Percentiles rank a stretch among this genome's conserved stretches.
phyloP scores from a whole-genome alignment of 129 eudicot genomes.

The Flaveria robusta region DNA sequence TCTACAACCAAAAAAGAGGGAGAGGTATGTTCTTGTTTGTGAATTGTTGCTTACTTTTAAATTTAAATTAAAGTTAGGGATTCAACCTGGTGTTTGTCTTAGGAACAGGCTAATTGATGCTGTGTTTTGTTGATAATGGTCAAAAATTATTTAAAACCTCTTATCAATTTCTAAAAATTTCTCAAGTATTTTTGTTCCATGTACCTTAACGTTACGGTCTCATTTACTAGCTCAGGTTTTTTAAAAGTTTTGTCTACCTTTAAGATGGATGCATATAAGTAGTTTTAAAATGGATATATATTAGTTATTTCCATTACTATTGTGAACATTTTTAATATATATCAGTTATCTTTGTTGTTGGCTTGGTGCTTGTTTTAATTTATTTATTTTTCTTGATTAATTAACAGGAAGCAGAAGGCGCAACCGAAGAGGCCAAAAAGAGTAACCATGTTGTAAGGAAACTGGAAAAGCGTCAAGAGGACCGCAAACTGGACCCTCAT shows the following conservation, averaged over 20 bases:
- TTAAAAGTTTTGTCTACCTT: too few species aligned
- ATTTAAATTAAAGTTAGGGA: too few species aligned
- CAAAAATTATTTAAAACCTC: neutral
- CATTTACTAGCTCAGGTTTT: too few species aligned
- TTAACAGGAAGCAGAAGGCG: conserved; percentile 58
- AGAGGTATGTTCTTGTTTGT: conserved; percentile 47
- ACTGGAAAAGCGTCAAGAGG: conserved; percentile 67
- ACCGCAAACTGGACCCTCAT: conserved; percentile 66
- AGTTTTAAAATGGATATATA: too few species aligned
- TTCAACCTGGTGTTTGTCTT: neutral
- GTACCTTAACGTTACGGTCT: too few species aligned
- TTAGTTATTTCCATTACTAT: too few species aligned
- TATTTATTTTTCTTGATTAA: neutral
- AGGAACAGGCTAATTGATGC: neutral
- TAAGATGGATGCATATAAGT: too few species aligned
- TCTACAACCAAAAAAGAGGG: conserved; percentile 68
- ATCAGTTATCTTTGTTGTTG: neutral
- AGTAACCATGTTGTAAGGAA: conserved; percentile 79
- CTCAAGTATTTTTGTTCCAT: neutral
- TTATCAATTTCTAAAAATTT: neutral
- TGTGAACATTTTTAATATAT: neutral
- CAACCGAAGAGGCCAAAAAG: conserved; percentile 66
- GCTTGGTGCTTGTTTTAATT: neutral
- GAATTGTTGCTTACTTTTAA: neutral
- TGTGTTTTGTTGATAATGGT: neutral